phyloP scores from a whole-genome alignment of 805 yeast species.

The Lachancea thermotolerans region DNA sequence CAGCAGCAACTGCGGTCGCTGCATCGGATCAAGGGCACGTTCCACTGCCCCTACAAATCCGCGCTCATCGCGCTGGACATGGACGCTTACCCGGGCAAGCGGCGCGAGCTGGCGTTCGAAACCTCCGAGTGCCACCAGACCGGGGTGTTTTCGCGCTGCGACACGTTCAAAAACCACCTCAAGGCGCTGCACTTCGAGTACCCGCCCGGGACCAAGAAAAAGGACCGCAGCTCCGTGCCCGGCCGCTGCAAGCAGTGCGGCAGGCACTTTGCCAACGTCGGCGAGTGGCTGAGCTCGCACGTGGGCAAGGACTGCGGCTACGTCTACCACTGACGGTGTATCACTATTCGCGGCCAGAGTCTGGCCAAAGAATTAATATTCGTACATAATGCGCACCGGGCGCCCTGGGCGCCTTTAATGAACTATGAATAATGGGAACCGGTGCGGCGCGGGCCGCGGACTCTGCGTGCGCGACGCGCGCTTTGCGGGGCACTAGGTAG shows the following conservation, averaged over 20 bases:
- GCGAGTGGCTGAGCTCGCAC: slow-evolving; percentile 72
- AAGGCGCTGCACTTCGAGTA: slow-evolving; percentile 85
- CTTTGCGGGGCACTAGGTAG: too few relatives aligned
- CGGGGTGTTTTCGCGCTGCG: slow-evolving; percentile 84
- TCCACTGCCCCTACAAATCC: slow-evolving; percentile 65
- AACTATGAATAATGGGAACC: too few relatives aligned
- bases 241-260: slow-evolving; percentile 82
- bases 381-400: too few relatives aligned
- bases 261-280: slow-evolving; percentile 55
- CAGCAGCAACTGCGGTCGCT: slow-evolving; percentile 10
- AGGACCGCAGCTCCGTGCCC: slow-evolving; percentile 55
- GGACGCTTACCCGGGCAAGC: slow-evolving; percentile 26
- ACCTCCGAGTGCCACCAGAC: slow-evolving; percentile 59
- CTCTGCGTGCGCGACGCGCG: too few relatives aligned
- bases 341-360: too few relatives aligned
- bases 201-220: slow-evolving; percentile 80
- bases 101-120: slow-evolving; percentile 19
- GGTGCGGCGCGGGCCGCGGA: too few relatives aligned
- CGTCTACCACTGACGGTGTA: slow-evolving; percentile 17
- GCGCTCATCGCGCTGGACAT: slow-evolving; percentile 26
- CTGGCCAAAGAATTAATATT: too few relatives aligned
- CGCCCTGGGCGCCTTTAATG: too few relatives aligned
- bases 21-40: slow-evolving; percentile 37
- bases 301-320: slow-evolving; percentile 40
- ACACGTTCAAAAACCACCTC: slow-evolving; percentile 84